Base-by-base conservation (phyloP, 2,329 filamentous ascomycete species). In the Pestalotiopsis sp. region DNA sequence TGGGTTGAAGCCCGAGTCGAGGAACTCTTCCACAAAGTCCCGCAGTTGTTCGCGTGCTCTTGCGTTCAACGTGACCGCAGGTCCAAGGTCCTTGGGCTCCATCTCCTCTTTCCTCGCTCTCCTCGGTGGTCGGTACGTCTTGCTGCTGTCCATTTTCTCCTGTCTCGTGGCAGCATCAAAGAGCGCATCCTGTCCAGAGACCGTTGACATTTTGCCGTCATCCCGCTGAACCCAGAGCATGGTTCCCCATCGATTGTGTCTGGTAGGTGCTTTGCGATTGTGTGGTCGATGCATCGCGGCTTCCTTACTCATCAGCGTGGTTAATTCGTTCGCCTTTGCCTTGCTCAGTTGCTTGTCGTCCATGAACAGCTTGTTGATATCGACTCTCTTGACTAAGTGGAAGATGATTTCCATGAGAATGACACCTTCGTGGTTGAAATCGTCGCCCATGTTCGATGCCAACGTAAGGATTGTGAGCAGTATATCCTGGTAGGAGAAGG, bases 171-270 rank as follows among this genome's bases (percentile, higher is more conserved):
- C 87, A 6, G 90, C 88, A 74, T 94, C 90, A 3, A 90, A 88
- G 59, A 99, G 87, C 4, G 93, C 93, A 74, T 94, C 92, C 77
- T 98, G 95, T 1, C 96, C 96, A 0, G 94, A 95, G 1, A 99
- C 87, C 0, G 95, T 94, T 0, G 93, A 92, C 74, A 96, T 88
- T 75, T 95, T 95, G 64, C 92, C 90, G 73, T 95, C 92, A 63
- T 94, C 92, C 67, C 95, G 87, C 81, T 97, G 94, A 49, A 99
- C 90, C 95, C 95, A 98, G 41, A 98, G 90, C 93, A 98, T 98
- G 12, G 95, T 97, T 2, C 96, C 96, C 76, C 98, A 99, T 41
- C 96, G 89, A 74, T 95, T 97, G 79, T 99, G 96, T 62, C 96
- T 86, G 3, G 94, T 95, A 0, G 95, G 93, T 2, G 92, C 93